Conservation (phyloP, 495 filamentous ascomycete species). For the Cairneyella variabilis region DNA sequence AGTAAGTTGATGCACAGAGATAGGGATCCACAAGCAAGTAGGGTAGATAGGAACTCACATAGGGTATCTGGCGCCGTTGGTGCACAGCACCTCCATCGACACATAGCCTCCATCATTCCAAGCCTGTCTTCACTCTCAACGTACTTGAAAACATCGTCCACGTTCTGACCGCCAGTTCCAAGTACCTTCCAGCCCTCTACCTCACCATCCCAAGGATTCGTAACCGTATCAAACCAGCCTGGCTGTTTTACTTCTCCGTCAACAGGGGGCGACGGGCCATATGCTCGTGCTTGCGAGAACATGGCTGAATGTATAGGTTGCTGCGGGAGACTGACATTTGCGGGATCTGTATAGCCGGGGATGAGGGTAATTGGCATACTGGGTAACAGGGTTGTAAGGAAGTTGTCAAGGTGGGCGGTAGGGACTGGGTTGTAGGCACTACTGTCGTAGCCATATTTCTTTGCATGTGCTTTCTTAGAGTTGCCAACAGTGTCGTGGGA, state of each 20-base stretch:
- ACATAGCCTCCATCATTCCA: conserved; percentile 85
- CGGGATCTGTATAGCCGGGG: conserved; percentile 71
- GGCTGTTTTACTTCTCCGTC: conserved; percentile 53
- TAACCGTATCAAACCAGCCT: conserved; percentile 83
- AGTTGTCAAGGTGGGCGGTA: conserved; percentile 75
- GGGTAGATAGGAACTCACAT: conserved; percentile 54
- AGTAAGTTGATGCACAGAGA: conserved; percentile 12
- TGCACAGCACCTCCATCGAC: conserved; percentile 87
- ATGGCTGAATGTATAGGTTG: conserved; percentile 80
- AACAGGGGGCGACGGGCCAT: conserved; percentile 40
- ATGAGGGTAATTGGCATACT: conserved; percentile 77
- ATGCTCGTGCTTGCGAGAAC: conserved; percentile 71
- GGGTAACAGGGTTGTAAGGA: conserved; percentile 76
- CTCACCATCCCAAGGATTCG: conserved; percentile 90
- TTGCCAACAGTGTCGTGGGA: conserved; percentile 34
- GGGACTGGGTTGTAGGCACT: conserved; percentile 81
- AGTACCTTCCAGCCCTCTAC: conserved; percentile 83
- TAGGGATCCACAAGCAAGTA: no score
- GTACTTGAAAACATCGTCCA: conserved; percentile 92
- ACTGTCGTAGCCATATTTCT: conserved; percentile 95
- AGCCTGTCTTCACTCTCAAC: conserved; percentile 70
- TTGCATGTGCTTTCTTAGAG: conserved; percentile 35
- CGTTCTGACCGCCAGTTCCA: conserved; percentile 83
- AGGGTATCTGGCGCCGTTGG: conserved; percentile 96
- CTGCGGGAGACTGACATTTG: conserved; percentile 75